Evolutionary conservation across 2,329 filamentous ascomycete genomes (phyloP).

Genomic region (Beauveria scarabaeidicola): DNA sequence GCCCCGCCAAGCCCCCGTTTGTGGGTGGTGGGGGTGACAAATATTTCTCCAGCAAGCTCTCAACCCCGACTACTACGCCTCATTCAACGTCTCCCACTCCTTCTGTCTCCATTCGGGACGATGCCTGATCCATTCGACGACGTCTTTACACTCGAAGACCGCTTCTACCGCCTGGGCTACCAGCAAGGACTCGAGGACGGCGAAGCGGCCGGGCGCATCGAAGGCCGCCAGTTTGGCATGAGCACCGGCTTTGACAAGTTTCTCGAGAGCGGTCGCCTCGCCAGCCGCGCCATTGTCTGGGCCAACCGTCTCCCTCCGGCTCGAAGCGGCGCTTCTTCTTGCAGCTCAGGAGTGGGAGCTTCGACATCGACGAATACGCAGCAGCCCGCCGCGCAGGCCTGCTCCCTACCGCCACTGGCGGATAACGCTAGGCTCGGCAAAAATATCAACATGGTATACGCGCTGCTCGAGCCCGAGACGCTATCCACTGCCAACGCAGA

Average conservation of each 20-base stretch:
- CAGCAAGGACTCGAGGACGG: slow-evolving; percentile 68
- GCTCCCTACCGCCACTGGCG: slow-evolving; percentile 35
- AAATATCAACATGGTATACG: slow-evolving; percentile 67
- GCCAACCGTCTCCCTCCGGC: slow-evolving; percentile 51
- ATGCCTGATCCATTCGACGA: slow-evolving; percentile 45
- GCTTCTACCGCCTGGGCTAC: slow-evolving; percentile 79
- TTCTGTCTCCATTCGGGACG: slow-evolving; percentile 16
- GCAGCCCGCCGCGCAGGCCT: slow-evolving; percentile 4
- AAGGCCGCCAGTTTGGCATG: slow-evolving; percentile 84
- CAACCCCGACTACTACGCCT: not conserved
- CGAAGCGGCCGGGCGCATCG: slow-evolving; percentile 65
- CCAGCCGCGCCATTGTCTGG: slow-evolving; percentile 79
- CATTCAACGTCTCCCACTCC: not conserved
- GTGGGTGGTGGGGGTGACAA: not conserved
- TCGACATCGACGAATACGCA: not conserved
- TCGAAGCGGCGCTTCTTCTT: slow-evolving; percentile 3
- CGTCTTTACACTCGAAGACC: slow-evolving; percentile 52
- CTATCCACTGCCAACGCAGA: slow-evolving; percentile 77
- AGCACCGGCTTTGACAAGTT: slow-evolving; percentile 95
- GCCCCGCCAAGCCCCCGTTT: not conserved
- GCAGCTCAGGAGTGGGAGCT: not conserved
- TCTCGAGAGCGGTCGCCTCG: slow-evolving; percentile 65
- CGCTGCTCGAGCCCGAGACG: slow-evolving; percentile 69
- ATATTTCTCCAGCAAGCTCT: slow-evolving; percentile 14
- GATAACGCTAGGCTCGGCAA: slow-evolving; percentile 61